Evolutionary conservation across 1,139 yeast genomes (phyloP).

Genomic region (Hansenula sp.): DNA sequence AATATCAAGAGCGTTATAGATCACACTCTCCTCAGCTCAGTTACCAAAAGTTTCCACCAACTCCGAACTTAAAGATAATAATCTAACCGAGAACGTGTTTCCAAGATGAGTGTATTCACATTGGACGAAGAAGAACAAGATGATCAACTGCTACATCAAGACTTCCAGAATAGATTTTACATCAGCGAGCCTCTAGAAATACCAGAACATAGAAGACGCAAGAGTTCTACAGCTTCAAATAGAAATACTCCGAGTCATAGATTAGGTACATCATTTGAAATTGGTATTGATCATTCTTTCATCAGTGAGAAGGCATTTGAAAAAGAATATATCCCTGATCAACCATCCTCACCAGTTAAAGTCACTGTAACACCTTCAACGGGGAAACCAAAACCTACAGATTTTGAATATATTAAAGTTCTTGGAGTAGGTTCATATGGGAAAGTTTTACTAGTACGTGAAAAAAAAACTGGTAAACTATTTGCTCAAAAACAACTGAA

Average conservation of each 20-base stretch:
- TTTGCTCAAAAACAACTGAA: constrained; percentile 89
- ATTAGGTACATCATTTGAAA: constrained; percentile 43
- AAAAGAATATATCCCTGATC: background rate
- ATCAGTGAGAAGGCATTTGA: constrained; percentile 10
- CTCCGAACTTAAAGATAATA: too few species aligned
- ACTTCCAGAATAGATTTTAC: constrained; percentile 14
- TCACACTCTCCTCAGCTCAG: too few species aligned
- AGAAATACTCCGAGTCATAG: constrained; percentile 29
- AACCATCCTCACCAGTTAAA: background rate
- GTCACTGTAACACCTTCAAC: background rate
- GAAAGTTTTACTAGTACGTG: constrained; percentile 75
- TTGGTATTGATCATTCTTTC: constrained; percentile 35
- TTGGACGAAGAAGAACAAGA: constrained; percentile 17
- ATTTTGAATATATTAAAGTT: constrained; percentile 74
- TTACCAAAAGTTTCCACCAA: too few species aligned
- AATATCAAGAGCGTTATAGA: too few species aligned
- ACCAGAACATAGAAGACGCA: constrained; percentile 15
- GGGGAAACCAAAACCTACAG: constrained; percentile 37
- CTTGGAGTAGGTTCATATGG: constrained; percentile 94
- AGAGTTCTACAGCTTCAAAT: constrained; percentile 30
- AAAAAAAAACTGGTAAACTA: constrained; percentile 56
- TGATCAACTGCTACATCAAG: constrained; percentile 7
- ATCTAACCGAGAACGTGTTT: background rate
- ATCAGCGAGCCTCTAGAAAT: constrained; percentile 15
- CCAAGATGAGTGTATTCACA: constrained; percentile 16